These are phyloP conservation scores for Dactylellina parvicollis DNA, from an alignment of 2,329 filamentous ascomycete species.

Conservation along the genomic window DNA sequence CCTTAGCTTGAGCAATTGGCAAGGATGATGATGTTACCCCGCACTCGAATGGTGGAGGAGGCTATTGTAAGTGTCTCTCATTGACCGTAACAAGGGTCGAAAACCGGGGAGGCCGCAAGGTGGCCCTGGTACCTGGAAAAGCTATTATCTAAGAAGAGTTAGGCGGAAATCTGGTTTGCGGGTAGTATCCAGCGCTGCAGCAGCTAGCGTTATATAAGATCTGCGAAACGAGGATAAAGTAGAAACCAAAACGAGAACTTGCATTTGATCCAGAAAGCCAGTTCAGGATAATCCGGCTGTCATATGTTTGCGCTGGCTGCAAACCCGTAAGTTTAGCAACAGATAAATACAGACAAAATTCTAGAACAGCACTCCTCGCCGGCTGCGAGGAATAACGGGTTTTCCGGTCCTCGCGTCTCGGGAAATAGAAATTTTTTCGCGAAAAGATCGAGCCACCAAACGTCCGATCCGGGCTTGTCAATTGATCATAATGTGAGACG, in stretches of 20 bases:
- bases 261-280: background rate
- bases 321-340: background rate
- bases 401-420: background rate
- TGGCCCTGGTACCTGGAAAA: slow-evolving; percentile 29
- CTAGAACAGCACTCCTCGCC: background rate
- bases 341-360: background rate
- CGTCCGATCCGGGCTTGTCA: background rate
- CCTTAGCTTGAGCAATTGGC: too few species aligned
- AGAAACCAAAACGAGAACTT: background rate
- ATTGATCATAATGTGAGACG: background rate
- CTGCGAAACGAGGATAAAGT: slow-evolving; percentile 12
- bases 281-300: background rate
- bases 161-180: background rate
- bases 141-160: slow-evolving; percentile 15
- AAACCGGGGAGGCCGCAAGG: slow-evolving; percentile 16
- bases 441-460: background rate
- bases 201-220: slow-evolving; percentile 14
- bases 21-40: slow-evolving; percentile 25
- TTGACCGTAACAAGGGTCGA: slow-evolving; percentile 24
- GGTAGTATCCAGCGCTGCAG: slow-evolving; percentile 6
- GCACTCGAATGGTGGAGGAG: slow-evolving; percentile 19
- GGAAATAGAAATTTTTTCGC: background rate
- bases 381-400: background rate
- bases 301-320: too few species aligned
- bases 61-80: background rate